Percentiles rank a stretch among this genome's conserved stretches.
phyloP scores from a whole-genome alignment of 257 asterid genomes.

The Fraxinus excelsior region DNA sequence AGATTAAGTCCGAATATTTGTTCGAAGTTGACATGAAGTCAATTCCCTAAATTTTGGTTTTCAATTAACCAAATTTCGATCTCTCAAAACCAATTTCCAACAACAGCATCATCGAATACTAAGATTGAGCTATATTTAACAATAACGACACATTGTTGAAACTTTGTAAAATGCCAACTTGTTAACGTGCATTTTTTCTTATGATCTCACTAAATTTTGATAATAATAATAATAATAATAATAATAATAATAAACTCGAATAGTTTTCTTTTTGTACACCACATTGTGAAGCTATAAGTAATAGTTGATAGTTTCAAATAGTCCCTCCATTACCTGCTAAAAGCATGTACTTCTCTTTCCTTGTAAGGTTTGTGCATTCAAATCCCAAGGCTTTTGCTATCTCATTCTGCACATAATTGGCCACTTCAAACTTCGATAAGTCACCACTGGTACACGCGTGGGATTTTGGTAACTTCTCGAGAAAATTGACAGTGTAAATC shows the following conservation, averaged over 20 bases:
- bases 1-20: too few species aligned
- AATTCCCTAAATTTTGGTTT: too few species aligned
- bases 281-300: not conserved
- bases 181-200: not conserved
- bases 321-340: slow-evolving; percentile 42
- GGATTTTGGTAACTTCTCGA: slow-evolving; percentile 11
- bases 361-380: slow-evolving; percentile 37
- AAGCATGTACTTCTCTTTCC: slow-evolving; percentile 41
- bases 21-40: too few species aligned
- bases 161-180: too few species aligned
- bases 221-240: not conserved
- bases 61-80: too few species aligned
- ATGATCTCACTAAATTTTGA: not conserved
- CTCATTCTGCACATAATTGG: slow-evolving; percentile 36
- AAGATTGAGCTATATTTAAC: not conserved
- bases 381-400: slow-evolving; percentile 33
- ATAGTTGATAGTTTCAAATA: not conserved
- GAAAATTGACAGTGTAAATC: slow-evolving; percentile 22
- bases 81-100: too few species aligned
- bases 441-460: slow-evolving; percentile 15
- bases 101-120: not conserved
- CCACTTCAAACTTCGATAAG: slow-evolving; percentile 34
- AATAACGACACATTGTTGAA: not conserved
- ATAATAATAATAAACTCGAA: not conserved
- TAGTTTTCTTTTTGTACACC: not conserved